Percentiles rank a stretch among this genome's conserved stretches.
phyloP scores from a whole-genome alignment of 768 basidiomycete species.

The Collybia nuda region DNA sequence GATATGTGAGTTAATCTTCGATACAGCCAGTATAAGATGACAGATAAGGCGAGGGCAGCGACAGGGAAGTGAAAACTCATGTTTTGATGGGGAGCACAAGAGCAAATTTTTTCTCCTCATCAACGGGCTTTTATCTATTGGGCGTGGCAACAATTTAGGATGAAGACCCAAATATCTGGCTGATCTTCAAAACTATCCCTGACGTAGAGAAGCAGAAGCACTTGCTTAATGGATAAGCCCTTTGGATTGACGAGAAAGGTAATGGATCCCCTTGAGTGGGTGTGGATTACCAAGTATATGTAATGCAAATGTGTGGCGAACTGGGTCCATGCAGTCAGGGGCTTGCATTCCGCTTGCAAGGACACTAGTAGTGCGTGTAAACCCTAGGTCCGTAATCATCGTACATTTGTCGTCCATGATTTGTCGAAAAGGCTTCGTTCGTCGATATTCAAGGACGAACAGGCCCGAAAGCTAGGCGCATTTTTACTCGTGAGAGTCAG shows the following conservation, averaged over 20 bases:
- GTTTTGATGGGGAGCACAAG: not conserved
- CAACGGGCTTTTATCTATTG: slow-evolving; percentile 2
- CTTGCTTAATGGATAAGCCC: slow-evolving; percentile 2
- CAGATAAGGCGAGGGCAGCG: slow-evolving; percentile 7
- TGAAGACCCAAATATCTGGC: slow-evolving; percentile 7
- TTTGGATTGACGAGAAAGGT: not conserved
- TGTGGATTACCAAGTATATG: not conserved
- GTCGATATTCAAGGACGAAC: too few relatives aligned
- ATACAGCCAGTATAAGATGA: slow-evolving; percentile 25
- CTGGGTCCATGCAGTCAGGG: not conserved
- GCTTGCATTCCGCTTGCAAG: not conserved
- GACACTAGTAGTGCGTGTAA: not conserved
- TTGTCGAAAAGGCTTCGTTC: slow-evolving; percentile 10
- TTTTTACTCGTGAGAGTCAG: too few relatives aligned
- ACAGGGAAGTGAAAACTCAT: slow-evolving; percentile 11
- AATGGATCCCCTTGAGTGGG: not conserved
- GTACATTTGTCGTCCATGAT: slow-evolving; percentile 9
- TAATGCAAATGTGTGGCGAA: not conserved
- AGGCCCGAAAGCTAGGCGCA: too few relatives aligned
- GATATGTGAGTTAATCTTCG: slow-evolving; percentile 28
- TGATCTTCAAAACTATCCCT: slow-evolving; percentile 5
- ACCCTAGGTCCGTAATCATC: slow-evolving; percentile 3
- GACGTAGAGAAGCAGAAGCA: slow-evolving; percentile 5
- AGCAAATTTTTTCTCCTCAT: too few relatives aligned
- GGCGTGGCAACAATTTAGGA: not conserved